These are phyloP conservation scores for Ilyonectria sp. DNA, from an alignment of 2,329 filamentous ascomycete species.

Conservation along the genomic window DNA sequence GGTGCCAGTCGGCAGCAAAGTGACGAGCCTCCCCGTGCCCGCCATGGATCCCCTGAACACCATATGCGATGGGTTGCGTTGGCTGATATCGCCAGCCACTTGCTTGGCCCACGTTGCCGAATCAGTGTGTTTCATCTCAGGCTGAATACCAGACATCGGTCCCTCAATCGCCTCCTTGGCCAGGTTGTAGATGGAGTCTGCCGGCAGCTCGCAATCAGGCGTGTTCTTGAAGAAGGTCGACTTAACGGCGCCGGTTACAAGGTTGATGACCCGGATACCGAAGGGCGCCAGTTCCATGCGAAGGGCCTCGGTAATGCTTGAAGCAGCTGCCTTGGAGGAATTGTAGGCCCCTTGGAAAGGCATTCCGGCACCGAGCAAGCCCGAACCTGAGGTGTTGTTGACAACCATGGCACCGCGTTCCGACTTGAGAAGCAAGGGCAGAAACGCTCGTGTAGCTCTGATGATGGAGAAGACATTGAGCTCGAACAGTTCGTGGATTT, in stretches of 20 bases:
- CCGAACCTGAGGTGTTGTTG: constrained; percentile 38
- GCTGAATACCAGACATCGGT: constrained; percentile 21
- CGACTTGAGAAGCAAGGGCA: constrained; percentile 44
- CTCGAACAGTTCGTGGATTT: constrained; percentile 40
- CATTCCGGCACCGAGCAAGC: constrained; percentile 21
- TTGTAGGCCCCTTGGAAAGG: constrained; percentile 48
- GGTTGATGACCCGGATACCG: constrained; percentile 45
- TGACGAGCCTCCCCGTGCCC: constrained; percentile 7
- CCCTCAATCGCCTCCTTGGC: constrained; percentile 37
- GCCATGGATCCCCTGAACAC: constrained; percentile 33
- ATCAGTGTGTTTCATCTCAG: constrained; percentile 14
- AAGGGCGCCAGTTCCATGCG: constrained; percentile 48
- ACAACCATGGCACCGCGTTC: constrained; percentile 25
- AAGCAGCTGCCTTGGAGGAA: constrained; percentile 47
- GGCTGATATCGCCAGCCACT: constrained; percentile 35
- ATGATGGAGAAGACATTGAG: constrained; percentile 47
- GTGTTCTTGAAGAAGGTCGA: constrained; percentile 35
- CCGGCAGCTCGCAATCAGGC: constrained; percentile 4
- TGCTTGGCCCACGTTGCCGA: constrained; percentile 33
- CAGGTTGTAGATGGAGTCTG: constrained; percentile 33
- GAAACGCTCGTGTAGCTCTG: constrained; percentile 38
- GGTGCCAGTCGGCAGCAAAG: constrained; percentile 28
- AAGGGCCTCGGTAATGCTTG: constrained; percentile 44
- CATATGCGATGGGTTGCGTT: constrained; percentile 31
- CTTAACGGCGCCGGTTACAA: constrained; percentile 45